phyloP scores from a whole-genome alignment of 306 rosid genomes.

The Rubus parviflorus region DNA sequence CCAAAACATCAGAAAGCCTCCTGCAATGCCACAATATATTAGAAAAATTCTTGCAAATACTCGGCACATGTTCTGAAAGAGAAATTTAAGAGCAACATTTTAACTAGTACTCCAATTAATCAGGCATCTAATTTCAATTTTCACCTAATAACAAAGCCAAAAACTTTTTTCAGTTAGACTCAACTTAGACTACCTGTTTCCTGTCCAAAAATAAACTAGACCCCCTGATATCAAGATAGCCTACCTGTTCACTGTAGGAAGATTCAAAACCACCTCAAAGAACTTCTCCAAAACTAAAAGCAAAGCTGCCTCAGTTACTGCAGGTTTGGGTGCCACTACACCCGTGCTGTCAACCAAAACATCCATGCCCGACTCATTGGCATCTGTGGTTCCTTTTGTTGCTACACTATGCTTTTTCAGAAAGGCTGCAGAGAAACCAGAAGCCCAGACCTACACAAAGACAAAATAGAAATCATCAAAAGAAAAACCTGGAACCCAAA shows the following conservation, averaged over 20 bases:
- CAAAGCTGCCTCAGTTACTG: conserved; percentile 77
- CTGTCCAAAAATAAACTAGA: neutral
- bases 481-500: neutral
- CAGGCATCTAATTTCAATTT: neutral
- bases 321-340: conserved; percentile 59
- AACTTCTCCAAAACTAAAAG: conserved; percentile 64
- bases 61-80: neutral
- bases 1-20: conserved; percentile 89
- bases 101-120: neutral
- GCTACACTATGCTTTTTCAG: conserved; percentile 85
- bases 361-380: conserved; percentile 42
- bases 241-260: conserved; percentile 90
- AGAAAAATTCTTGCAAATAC: neutral
- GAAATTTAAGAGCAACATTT: neutral
- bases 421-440: conserved; percentile 97
- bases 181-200: conserved; percentile 75
- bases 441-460: conserved; percentile 86
- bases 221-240: neutral
- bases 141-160: neutral
- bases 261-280: conserved; percentile 71
- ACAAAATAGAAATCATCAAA: conserved; percentile 15
- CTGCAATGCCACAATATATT: conserved; percentile 36
- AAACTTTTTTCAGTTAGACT: neutral
- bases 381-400: conserved; percentile 54
- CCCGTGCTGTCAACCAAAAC: conserved; percentile 42